Conservation (phyloP, 148 eudicot species). For the Diospyros lotus region DNA sequence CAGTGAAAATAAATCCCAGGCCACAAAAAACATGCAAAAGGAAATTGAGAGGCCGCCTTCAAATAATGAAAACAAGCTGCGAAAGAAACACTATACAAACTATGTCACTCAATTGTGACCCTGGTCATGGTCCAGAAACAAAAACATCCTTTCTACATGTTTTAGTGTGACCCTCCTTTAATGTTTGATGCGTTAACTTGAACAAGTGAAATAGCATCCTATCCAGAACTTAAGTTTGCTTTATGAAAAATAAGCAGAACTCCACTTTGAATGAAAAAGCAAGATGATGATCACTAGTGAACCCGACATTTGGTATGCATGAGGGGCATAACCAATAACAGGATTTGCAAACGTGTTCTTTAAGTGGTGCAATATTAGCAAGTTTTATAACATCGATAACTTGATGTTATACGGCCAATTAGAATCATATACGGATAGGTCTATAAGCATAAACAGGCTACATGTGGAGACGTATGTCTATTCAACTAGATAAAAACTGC, state of each 20-base stretch:
- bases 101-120: no score
- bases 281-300: background rate
- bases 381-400: background rate
- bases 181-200: no score
- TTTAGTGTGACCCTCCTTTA: no score
- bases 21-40: background rate
- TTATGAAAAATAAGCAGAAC: no score
- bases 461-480: background rate
- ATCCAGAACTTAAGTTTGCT: background rate
- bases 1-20: background rate
- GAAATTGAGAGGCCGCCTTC: background rate
- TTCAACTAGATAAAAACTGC: background rate
- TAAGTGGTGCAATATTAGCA: background rate
- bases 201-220: background rate
- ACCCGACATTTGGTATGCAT: slow-evolving; percentile 1
- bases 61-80: background rate
- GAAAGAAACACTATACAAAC: no score
- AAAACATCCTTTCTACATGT: no score
- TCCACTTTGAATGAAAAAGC: background rate
- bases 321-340: background rate
- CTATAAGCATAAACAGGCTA: background rate
- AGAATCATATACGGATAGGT: background rate
- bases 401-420: background rate
- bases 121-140: no score
- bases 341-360: background rate